Evolutionary conservation across 2,329 filamentous ascomycete species (phyloP).

Genomic region (Pseudogymnoascus sp.): DNA sequence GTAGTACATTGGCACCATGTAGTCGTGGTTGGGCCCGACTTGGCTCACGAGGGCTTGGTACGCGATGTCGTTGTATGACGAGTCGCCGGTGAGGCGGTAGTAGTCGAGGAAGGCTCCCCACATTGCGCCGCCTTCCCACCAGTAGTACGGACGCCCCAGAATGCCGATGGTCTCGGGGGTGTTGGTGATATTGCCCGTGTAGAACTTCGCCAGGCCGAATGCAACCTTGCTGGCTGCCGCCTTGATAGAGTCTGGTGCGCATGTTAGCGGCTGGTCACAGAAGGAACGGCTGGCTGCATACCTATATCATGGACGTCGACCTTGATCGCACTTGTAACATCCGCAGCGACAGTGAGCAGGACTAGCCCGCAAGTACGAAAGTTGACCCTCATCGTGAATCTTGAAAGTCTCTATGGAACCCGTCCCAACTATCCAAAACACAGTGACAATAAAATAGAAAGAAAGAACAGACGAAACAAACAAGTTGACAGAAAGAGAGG

Average conservation of each 20-base stretch:
- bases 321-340: conserved; percentile 3
- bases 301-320: neutral
- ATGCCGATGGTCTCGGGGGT: conserved; percentile 51
- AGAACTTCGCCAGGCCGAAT: conserved; percentile 55
- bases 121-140: conserved; percentile 53
- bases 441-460: neutral
- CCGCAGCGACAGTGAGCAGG: neutral
- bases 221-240: conserved; percentile 54
- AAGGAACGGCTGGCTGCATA: neutral
- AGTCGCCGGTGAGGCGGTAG: conserved; percentile 58
- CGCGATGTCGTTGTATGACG: conserved; percentile 52
- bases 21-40: conserved; percentile 53
- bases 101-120: conserved; percentile 66
- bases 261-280: neutral
- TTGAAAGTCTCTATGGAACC: neutral
- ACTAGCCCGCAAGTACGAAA: conserved; percentile 6
- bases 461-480: neutral
- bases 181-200: conserved; percentile 53
- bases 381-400: neutral
- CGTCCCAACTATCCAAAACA: neutral
- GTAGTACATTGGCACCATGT: conserved; percentile 48
- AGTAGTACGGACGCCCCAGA: conserved; percentile 58
- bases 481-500: neutral
- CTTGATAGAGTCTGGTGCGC: conserved; percentile 49
- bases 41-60: conserved; percentile 53